Percentiles rank a stretch among this genome's conserved stretches.
These are phyloP conservation scores for Colletotrichum lindemuthianum DNA, from an alignment of 2,329 filamentous ascomycete genomes.

Conservation along the genomic window DNA sequence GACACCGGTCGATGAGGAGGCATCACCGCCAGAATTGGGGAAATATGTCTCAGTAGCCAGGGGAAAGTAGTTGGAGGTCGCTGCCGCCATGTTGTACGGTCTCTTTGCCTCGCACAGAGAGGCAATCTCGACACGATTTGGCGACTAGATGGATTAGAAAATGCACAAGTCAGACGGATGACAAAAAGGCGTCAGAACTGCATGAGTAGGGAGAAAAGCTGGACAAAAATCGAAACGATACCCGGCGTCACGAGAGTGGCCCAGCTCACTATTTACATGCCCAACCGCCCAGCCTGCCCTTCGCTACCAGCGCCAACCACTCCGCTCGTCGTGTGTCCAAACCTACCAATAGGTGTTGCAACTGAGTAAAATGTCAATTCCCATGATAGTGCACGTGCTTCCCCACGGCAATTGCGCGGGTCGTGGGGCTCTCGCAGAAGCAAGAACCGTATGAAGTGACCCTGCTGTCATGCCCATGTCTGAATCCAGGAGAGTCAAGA, in stretches of 20 bases:
- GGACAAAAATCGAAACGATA: conserved; percentile 35
- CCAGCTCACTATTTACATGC: conserved; percentile 35
- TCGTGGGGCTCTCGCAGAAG: conserved; percentile 14
- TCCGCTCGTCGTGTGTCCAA: neutral
- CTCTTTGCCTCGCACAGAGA: conserved; percentile 16
- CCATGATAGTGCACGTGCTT: conserved; percentile 16
- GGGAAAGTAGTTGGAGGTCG: conserved; percentile 52
- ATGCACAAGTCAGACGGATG: conserved; percentile 1
- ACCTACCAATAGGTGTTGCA: neutral
- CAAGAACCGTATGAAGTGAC: conserved; percentile 25
- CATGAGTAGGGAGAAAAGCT: conserved; percentile 33
- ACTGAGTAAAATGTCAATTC: neutral
- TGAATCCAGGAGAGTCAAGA: conserved; percentile 24
- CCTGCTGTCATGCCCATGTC: conserved; percentile 13
- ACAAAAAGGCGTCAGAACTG: conserved; percentile 30
- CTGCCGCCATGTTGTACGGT: conserved; percentile 49
- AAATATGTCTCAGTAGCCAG: conserved; percentile 54
- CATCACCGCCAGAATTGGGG: conserved; percentile 46
- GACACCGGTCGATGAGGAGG: conserved; percentile 49
- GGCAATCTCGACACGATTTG: neutral
- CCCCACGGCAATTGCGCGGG: conserved; percentile 23
- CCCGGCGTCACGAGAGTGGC: conserved; percentile 36
- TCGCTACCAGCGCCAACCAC: neutral
- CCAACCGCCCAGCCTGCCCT: conserved; percentile 12
- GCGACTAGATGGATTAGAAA: neutral